These are phyloP conservation scores for Schizopora paradoxa DNA, from an alignment of 1,284 basidiomycete species.

Conservation along the genomic window DNA sequence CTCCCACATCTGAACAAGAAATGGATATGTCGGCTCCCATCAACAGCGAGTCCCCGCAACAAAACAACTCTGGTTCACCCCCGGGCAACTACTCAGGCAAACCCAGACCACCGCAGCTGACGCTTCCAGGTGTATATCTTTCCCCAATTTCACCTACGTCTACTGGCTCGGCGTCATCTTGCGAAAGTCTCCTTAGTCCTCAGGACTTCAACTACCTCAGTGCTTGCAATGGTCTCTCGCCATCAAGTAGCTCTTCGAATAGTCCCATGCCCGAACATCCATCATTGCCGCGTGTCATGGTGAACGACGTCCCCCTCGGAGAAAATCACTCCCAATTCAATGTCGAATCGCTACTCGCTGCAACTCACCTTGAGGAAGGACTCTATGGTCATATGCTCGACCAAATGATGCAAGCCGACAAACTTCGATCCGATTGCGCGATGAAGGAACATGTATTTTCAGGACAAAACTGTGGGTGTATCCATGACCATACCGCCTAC, in stretches of 20 bases:
- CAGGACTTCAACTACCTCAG: constrained; percentile 12
- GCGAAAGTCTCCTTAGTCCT: constrained; percentile 10
- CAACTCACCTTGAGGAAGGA: constrained; percentile 8
- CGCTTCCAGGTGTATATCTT: constrained; percentile 5
- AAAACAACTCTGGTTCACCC: background rate
- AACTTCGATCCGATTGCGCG: constrained; percentile 5
- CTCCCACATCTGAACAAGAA: too few species aligned
- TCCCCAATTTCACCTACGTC: constrained; percentile 6
- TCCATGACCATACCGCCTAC: constrained; percentile 48
- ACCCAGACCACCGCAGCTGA: constrained; percentile 1
- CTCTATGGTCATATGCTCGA: constrained; percentile 19
- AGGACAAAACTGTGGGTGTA: constrained; percentile 50
- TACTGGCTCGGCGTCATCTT: constrained; percentile 3
- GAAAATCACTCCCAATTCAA: constrained; percentile 5
- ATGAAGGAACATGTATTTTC: constrained; percentile 18
- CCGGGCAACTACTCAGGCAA: background rate
- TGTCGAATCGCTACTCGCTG: constrained; percentile 7
- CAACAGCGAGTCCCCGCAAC: background rate
- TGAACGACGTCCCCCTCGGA: background rate
- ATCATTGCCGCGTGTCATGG: background rate
- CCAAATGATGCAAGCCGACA: constrained; percentile 15
- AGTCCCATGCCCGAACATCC: constrained; percentile 7
- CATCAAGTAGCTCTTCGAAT: constrained; percentile 9
- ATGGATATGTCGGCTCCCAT: too few species aligned
- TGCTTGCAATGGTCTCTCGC: constrained; percentile 11